Evolutionary conservation across 2,329 filamentous ascomycete genomes (phyloP), one percentile per base, ranked within the genome.

Genomic region (Myotisia sp.): DNA sequence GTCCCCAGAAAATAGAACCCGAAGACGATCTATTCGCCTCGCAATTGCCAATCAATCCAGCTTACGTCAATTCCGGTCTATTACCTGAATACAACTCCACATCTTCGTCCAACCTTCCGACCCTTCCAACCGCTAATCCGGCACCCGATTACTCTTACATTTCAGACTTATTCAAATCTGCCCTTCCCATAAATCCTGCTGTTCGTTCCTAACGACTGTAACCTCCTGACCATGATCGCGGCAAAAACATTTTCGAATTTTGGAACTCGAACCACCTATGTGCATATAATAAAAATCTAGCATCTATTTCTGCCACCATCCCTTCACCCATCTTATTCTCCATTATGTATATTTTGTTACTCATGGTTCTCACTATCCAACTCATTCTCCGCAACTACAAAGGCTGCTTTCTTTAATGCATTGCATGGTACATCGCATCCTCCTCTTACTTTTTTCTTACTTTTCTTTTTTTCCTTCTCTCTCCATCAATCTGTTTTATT

Each of bases 131-230:
- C 20, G 13, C 8, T 8, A 9, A 19, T 10, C 6, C 20, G 7
- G 10, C 7, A 14, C 29, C 29, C 9, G 2, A 6, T 16, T 12
- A 9, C 20, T 10, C 9, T 16, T 9, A 6, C 29, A 12, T 10
- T 6, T 7, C 19, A 4, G 50, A 48, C 16, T 47, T 56, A 12
- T 37, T 53, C 7, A 43, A 47, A 21, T 57, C 55, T 4, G 42
- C 42, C 5, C 45, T 58, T 12, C 38, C 38, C 7, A 40, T 40
- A 24, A 40, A 40, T 18, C 38, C 35, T 5, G 30, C 29, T 13
- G 29, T 29, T 18, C 31, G 26, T 13, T 23, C 12, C 19, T 35
- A 16, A 35, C 30, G 22, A 34, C 5, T 29, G 18, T 18, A 29
- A 9, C n/a, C 12, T 6, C 20, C 9, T 5, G 23, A 32, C 10